A percentile compares a stretch with the other conserved stretches of the same genome.
Evolutionary conservation across 2,329 filamentous ascomycete species (phyloP).

Genomic region (Fusarium vanettenii): DNA sequence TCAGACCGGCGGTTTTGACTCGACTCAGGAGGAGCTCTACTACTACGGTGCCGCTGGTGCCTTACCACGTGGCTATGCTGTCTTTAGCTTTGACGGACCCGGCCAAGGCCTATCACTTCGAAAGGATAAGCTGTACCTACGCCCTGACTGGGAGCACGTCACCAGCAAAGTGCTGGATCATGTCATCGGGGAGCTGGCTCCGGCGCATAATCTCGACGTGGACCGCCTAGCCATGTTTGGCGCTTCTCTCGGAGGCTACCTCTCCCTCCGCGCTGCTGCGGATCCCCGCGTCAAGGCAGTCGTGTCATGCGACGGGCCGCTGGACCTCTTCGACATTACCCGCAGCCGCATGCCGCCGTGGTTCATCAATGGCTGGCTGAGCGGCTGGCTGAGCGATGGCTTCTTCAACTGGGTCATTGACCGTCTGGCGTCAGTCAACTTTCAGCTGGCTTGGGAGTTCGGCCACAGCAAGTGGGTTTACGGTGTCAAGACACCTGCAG

Average conservation of each 20-base stretch:
- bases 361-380: slow-evolving; percentile 35
- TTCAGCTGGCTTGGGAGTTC: slow-evolving; percentile 48
- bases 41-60: slow-evolving; percentile 44
- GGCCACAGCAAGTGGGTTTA: slow-evolving; percentile 37
- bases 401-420: slow-evolving; percentile 43
- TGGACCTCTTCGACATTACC: slow-evolving; percentile 42
- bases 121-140: slow-evolving; percentile 42
- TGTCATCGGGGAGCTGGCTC: slow-evolving; percentile 28
- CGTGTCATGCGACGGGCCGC: slow-evolving; percentile 47
- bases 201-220: slow-evolving; percentile 50
- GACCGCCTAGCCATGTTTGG: slow-evolving; percentile 52
- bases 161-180: slow-evolving; percentile 47
- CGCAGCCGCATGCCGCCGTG: slow-evolving; percentile 38
- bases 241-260: slow-evolving; percentile 58
- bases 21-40: slow-evolving; percentile 55
- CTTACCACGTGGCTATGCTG: slow-evolving; percentile 53
- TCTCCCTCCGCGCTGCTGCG: slow-evolving; percentile 54
- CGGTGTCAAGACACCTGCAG: slow-evolving; percentile 40
- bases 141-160: slow-evolving; percentile 54
- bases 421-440: slow-evolving; percentile 29
- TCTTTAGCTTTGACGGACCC: slow-evolving; percentile 58
- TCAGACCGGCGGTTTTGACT: slow-evolving; percentile 51
- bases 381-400: slow-evolving; percentile 39
- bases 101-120: slow-evolving; percentile 56
- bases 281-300: slow-evolving; percentile 58